A percentile compares a stretch with the other conserved stretches of the same genome.
Evolutionary conservation across 495 filamentous ascomycete species (phyloP).

Genomic region (Rhypophila decipiens): DNA sequence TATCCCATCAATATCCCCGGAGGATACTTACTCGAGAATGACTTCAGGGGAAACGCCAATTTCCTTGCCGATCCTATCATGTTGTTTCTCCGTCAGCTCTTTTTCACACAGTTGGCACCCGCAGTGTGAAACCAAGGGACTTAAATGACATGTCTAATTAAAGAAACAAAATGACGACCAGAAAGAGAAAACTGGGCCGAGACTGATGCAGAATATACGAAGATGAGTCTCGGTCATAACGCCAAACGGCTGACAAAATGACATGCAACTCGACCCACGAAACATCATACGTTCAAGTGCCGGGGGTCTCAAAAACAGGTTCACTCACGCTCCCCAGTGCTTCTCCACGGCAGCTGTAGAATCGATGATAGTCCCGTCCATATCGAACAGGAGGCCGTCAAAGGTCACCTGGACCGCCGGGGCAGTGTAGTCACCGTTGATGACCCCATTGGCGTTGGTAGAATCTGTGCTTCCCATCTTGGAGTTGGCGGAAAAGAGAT

Average conservation of each 20-base stretch:
- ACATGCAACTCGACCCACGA: no score
- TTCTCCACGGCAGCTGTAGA: conserved; percentile 80
- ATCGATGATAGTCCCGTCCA: conserved; percentile 83
- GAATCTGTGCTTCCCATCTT: conserved; percentile 15
- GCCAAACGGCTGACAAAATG: no score
- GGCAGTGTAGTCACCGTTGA: conserved; percentile 49
- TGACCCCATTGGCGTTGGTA: conserved; percentile 20
- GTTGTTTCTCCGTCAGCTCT: not conserved
- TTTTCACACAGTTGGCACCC: not conserved
- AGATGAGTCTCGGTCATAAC: no score
- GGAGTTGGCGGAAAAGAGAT: not conserved
- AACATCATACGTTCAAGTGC: no score
- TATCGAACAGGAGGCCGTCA: conserved; percentile 81
- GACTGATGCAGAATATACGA: no score
- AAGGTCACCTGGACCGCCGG: conserved; percentile 57
- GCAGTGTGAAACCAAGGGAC: not conserved
- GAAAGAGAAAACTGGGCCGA: no score
- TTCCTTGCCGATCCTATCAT: conserved; percentile 66
- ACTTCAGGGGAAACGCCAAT: conserved; percentile 73
- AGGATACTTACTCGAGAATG: conserved; percentile 54
- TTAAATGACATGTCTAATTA: not conserved
- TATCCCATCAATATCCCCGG: not conserved
- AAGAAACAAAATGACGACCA: no score
- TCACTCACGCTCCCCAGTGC: conserved; percentile 74
- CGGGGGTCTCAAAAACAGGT: no score